Percentiles rank a stretch among this genome's conserved stretches.
These are phyloP conservation scores for Ogataea glucozyma DNA, from an alignment of 805 yeast species.

Conservation along the genomic window DNA sequence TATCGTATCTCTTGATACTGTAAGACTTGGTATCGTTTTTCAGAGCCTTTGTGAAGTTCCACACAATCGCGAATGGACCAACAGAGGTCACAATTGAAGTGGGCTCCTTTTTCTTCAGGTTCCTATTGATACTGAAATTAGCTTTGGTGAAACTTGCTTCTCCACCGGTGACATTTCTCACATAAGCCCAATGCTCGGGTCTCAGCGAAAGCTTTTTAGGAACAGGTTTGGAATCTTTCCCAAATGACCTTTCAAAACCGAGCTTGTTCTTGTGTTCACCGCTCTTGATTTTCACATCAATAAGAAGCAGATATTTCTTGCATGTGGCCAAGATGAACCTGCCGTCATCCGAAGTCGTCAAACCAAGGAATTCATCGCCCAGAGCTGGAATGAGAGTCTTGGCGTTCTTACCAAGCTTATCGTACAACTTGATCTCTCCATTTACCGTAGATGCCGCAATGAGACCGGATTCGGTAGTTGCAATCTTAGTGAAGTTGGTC, in stretches of 20 bases:
- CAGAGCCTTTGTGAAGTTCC: conserved; percentile 68
- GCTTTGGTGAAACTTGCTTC: conserved; percentile 69
- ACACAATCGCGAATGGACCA: conserved; percentile 80
- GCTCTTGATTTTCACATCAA: conserved; percentile 63
- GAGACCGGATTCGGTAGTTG: conserved; percentile 73
- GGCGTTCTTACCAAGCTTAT: conserved; percentile 71
- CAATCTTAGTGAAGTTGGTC: conserved; percentile 55
- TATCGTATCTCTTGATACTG: conserved; percentile 60
- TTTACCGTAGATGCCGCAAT: conserved; percentile 73
- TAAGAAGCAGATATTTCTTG: conserved; percentile 63
- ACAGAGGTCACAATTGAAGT: conserved; percentile 73
- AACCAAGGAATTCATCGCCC: conserved; percentile 69
- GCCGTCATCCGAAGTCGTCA: conserved; percentile 79
- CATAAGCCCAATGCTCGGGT: conserved; percentile 71
- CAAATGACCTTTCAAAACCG: conserved; percentile 69
- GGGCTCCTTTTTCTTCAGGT: conserved; percentile 48
- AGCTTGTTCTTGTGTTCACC: conserved; percentile 59
- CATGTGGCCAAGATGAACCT: conserved; percentile 82
- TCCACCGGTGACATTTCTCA: conserved; percentile 50
- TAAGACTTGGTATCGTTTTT: conserved; percentile 56
- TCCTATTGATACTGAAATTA: conserved; percentile 71
- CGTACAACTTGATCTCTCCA: conserved; percentile 78
- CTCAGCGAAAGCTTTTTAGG: conserved; percentile 67
- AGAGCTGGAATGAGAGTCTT: conserved; percentile 79
- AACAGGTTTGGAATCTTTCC: conserved; percentile 62